phyloP scores from a whole-genome alignment of 768 basidiomycete species.

The Kwoniella europaea region DNA sequence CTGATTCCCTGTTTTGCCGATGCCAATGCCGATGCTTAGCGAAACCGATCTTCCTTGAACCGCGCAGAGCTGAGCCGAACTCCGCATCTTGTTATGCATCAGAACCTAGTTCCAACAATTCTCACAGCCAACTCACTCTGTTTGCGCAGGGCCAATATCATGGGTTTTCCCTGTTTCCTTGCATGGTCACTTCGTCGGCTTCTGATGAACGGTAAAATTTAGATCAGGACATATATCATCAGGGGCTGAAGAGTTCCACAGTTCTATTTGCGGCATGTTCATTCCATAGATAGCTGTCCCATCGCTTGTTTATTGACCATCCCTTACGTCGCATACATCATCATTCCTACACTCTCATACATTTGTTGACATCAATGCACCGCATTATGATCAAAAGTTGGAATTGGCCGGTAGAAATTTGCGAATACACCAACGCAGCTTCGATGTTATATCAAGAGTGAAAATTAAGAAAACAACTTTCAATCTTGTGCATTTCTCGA shows the following conservation, averaged over 20 bases:
- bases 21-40: too few species aligned
- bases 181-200: too few species aligned
- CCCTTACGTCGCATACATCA: not conserved
- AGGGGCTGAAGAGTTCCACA: not conserved
- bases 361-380: not conserved
- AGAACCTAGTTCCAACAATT: too few species aligned
- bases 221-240: not conserved
- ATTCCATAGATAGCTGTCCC: not conserved
- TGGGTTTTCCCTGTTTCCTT: too few species aligned
- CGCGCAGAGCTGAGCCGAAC: too few species aligned
- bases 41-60: too few species aligned
- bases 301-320: not conserved
- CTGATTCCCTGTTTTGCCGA: too few species aligned
- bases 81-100: too few species aligned
- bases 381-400: not conserved
- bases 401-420: not conserved
- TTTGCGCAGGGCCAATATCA: too few species aligned
- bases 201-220: not conserved
- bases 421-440: not conserved
- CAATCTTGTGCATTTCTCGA: not conserved
- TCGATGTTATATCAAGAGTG: not conserved
- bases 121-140: too few species aligned
- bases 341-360: not conserved
- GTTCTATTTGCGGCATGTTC: not conserved
- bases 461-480: not conserved